Percentiles rank a stretch among this genome's conserved stretches.
These are phyloP conservation scores for Calocybe gangraenosa DNA, from an alignment of 768 basidiomycete genomes.

Conservation along the genomic window DNA sequence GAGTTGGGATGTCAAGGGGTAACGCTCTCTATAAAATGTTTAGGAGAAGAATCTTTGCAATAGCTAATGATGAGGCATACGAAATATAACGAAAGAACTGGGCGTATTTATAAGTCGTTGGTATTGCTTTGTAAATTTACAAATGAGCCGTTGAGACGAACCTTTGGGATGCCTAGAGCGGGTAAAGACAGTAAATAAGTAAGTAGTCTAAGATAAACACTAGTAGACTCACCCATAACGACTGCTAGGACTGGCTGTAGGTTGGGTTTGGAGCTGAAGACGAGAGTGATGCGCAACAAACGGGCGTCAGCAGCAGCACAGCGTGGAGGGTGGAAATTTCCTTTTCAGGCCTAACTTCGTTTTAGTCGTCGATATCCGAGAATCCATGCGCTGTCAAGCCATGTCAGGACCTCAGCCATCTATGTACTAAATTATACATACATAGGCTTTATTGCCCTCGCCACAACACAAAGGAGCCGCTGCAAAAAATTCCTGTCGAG, in stretches of 20 bases:
- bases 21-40: conserved; percentile 70
- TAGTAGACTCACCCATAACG: conserved; percentile 17
- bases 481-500: too few relatives aligned
- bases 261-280: conserved; percentile 11
- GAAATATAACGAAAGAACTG: conserved; percentile 98
- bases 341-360: too few relatives aligned
- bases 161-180: conserved; percentile 60
- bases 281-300: not conserved
- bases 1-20: conserved; percentile 95
- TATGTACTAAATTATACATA: too few relatives aligned
- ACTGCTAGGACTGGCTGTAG: conserved; percentile 1
- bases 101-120: conserved; percentile 13
- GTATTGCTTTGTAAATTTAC: not conserved
- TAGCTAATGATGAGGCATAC: conserved; percentile 37
- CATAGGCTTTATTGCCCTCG: too few relatives aligned
- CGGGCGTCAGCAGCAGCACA: too few relatives aligned
- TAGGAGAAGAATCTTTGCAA: not conserved
- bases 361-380: too few relatives aligned
- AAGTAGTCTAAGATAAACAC: too few relatives aligned
- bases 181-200: not conserved
- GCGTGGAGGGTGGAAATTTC: too few relatives aligned
- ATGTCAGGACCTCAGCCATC: too few relatives aligned
- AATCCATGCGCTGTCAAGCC: too few relatives aligned
- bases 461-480: too few relatives aligned
- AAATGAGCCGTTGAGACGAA: conserved; percentile 24